phyloP scores from a whole-genome alignment of 495 filamentous ascomycete genomes.

The Bryoglossum gracile region DNA sequence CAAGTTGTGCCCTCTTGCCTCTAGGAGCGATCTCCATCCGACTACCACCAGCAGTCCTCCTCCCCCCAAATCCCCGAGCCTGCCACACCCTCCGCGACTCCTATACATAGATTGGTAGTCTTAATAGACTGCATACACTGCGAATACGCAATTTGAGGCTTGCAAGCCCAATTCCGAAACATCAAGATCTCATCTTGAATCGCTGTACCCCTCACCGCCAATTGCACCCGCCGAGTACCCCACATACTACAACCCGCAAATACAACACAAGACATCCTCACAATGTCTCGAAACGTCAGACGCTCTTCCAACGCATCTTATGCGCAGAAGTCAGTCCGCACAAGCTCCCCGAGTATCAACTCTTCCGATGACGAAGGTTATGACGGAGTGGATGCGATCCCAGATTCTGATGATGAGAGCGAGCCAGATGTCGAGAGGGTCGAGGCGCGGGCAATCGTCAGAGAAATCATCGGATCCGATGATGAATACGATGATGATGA shows the following conservation, averaged over 20 bases:
- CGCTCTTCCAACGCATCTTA: conserved; percentile 39
- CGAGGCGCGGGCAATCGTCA: conserved; percentile 67
- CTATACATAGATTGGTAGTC: conserved; percentile 5
- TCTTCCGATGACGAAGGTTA: conserved; percentile 59
- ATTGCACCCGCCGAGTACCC: conserved; percentile 7
- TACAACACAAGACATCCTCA: conserved; percentile 7
- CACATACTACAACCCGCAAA: conserved; percentile 1
- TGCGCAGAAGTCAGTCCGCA: conserved; percentile 34
- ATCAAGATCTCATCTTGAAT: background rate
- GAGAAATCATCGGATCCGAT: conserved; percentile 56
- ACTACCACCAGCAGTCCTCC: conserved; percentile 24
- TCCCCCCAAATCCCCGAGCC: conserved; percentile 20
- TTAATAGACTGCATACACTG: conserved; percentile 8
- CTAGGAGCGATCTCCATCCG: conserved; percentile 43
- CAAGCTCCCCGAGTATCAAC: conserved; percentile 34
- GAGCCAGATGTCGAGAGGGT: conserved; percentile 63
- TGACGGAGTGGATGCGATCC: conserved; percentile 68
- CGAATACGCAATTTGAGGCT: background rate
- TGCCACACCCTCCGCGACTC: conserved; percentile 1
- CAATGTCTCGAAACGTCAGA: conserved; percentile 47
- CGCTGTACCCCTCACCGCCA: conserved; percentile 17
- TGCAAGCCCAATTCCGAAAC: background rate
- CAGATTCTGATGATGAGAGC: conserved; percentile 70
- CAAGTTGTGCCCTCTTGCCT: conserved; percentile 21
- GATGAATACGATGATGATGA: conserved; percentile 31